Base-by-base conservation (phyloP, 371 early-diverging fungal species). In the Saksenaea oblongispora region DNA sequence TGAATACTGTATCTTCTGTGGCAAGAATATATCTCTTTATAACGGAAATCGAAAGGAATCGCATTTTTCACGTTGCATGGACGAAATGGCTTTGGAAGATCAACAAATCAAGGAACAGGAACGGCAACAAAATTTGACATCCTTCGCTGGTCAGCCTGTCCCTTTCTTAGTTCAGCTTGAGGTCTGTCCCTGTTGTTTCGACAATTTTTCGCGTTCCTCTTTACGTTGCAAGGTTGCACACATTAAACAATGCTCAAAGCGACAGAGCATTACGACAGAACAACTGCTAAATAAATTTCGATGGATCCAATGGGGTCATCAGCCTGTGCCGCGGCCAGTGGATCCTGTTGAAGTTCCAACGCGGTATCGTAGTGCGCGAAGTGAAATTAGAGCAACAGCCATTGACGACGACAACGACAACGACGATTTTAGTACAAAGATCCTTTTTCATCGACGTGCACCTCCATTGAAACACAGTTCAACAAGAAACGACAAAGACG, bases 291-390 rank as follows among this genome's bases (percentile, higher is more conserved):
- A 62, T 22, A 64, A 64, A 15, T 51, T 69, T 17, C 68, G 65
- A 22, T 78, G 78, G 78, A 67, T 72, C 27, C 67, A 68, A 18
- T 78, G 75, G 69, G 78, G 75, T 13, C 73, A 78, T 54, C 34
- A 31, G 15, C 71, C 68, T 10, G 31, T 56, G 47, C 58, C 44
- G 0, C 3, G 39, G 24, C 10, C 26, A 47, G 2, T 39, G 2
- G 8, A 1, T n/a, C 2, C 15, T 5, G 24, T 22, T 17, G 22
- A 22, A 8, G 22, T 18, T 8, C 22, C 22, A 22, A 26, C 44
- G n/a, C 15, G 39, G 56, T 54, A 22, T 35, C 27, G 44, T 24
- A 28, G 15, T 2, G 56, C 34, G 17, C 54, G 15, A 22, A 54
- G 24, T 37, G 53, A 26, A 54, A 61, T 34, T 31, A 26, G 5